Percentiles rank a stretch among this genome's conserved stretches.
Evolutionary conservation across 441 rosid genomes (phyloP).

Genomic region (Metrosideros polymorpha): DNA sequence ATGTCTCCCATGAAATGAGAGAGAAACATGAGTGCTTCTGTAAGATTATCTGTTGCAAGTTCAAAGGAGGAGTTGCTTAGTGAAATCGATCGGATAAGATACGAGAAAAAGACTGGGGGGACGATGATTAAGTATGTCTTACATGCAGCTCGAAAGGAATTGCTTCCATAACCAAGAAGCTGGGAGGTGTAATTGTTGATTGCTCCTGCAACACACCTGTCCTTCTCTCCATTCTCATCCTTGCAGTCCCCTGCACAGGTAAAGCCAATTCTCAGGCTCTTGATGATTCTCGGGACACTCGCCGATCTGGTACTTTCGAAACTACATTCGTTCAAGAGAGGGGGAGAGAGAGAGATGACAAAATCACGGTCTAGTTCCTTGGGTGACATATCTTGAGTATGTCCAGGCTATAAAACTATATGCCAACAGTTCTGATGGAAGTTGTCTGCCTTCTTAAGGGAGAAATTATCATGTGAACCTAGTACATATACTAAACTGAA

Average conservation of each 20-base stretch:
- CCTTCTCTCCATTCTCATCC: constrained; percentile 50
- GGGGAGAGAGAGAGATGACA: background rate
- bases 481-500: background rate
- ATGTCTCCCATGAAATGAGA: constrained; percentile 88
- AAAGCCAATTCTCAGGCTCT: background rate
- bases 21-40: constrained; percentile 77
- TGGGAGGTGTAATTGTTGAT: constrained; percentile 85
- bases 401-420: background rate
- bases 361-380: background rate
- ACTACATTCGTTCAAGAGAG: background rate
- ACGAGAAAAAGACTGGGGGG: background rate
- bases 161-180: constrained; percentile 46
- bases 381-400: background rate
- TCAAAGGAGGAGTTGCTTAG: background rate
- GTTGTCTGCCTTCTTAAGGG: background rate
- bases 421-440: background rate
- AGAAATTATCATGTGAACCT: background rate
- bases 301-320: background rate
- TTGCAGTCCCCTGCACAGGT: constrained; percentile 64
- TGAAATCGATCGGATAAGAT: background rate
- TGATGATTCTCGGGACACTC: background rate
- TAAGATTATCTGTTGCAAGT: constrained; percentile 56
- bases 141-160: constrained; percentile 37
- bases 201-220: constrained; percentile 84
- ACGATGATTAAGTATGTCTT: background rate